These are phyloP conservation scores for Tritrichomonas musculus DNA, from an alignment of 208 protist genomes.

Conservation along the genomic window DNA sequence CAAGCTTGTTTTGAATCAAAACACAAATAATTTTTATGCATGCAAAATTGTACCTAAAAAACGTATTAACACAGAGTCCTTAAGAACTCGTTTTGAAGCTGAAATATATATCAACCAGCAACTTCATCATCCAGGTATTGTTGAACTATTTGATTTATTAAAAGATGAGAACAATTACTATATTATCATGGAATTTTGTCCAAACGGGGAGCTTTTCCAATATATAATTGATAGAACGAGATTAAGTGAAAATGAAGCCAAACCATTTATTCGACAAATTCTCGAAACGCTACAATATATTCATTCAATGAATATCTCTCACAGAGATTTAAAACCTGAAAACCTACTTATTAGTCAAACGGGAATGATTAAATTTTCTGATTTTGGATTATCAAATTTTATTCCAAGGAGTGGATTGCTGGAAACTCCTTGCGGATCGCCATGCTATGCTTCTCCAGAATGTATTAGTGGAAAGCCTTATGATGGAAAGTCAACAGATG, in stretches of 20 bases:
- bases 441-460: too few relatives aligned
- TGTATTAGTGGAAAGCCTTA: background rate
- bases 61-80: background rate
- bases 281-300: background rate
- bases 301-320: background rate
- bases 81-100: background rate
- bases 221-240: background rate
- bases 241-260: background rate
- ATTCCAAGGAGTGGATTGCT: background rate
- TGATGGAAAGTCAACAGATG: background rate
- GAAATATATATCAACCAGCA: background rate
- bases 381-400: background rate
- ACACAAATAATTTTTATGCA: background rate
- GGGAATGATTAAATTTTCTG: background rate
- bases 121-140: conserved; percentile 1
- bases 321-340: conserved; percentile 31
- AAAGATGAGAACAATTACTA: conserved; percentile 15
- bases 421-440: background rate
- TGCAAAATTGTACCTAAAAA: background rate
- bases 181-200: too few relatives aligned
- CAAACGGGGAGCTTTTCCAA: too few relatives aligned
- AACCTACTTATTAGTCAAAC: background rate
- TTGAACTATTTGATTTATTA: background rate
- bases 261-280: background rate
- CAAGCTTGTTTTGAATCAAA: background rate